Evolutionary conservation across 2,329 filamentous ascomycete species (phyloP).

Genomic region (Verticillium dahliae): DNA sequence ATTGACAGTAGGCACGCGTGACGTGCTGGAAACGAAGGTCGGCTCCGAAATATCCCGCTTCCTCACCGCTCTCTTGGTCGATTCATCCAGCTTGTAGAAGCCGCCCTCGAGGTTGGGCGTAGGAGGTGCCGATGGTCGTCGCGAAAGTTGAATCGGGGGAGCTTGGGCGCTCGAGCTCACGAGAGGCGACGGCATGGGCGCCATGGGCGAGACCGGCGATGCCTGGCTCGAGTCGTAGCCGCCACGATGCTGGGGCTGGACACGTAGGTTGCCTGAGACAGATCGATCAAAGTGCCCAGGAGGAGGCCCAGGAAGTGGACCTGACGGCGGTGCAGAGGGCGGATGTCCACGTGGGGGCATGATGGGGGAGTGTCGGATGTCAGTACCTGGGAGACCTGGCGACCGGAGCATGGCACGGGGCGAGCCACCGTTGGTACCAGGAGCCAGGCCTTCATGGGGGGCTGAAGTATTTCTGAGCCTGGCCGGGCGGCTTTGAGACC

Average conservation of each 20-base stretch:
- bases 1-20: slow-evolving; percentile 35
- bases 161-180: slow-evolving; percentile 23
- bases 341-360: slow-evolving; percentile 36
- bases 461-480: slow-evolving; percentile 21
- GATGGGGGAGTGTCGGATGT: slow-evolving; percentile 39
- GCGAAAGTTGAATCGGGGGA: slow-evolving; percentile 22
- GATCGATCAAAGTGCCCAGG: slow-evolving; percentile 18
- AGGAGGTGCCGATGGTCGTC: slow-evolving; percentile 25
- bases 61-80: slow-evolving; percentile 33
- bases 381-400: slow-evolving; percentile 40
- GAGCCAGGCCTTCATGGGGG: slow-evolving; percentile 12
- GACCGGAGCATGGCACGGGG: slow-evolving; percentile 30
- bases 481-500: slow-evolving; percentile 27
- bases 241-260: slow-evolving; percentile 20
- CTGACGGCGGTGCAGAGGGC: slow-evolving; percentile 11
- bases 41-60: slow-evolving; percentile 46
- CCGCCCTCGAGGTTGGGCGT: slow-evolving; percentile 17
- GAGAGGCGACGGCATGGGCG: slow-evolving; percentile 22
- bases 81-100: slow-evolving; percentile 26
- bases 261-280: slow-evolving; percentile 23
- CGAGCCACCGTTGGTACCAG: slow-evolving; percentile 12
- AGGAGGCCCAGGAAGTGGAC: slow-evolving; percentile 9
- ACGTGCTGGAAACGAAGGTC: slow-evolving; percentile 37
- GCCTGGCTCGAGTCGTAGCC: slow-evolving; percentile 32
- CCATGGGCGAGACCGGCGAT: slow-evolving; percentile 38